These are phyloP conservation scores for Echium plantagineum DNA, from an alignment of 257 asterid species.

Conservation along the genomic window DNA sequence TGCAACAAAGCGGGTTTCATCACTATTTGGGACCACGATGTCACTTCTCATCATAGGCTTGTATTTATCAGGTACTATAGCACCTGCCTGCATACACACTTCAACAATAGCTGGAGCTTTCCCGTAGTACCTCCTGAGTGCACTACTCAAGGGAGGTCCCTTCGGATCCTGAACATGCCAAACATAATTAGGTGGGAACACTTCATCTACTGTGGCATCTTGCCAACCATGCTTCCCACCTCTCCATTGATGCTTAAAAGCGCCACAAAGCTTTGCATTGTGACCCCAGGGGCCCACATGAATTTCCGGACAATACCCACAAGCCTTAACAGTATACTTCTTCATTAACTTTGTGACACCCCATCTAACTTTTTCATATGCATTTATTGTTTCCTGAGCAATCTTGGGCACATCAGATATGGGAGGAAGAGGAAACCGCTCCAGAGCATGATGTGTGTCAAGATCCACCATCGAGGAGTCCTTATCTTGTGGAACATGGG, in stretches of 20 bases:
- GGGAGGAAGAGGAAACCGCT: conserved; percentile 48
- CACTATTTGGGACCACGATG: conserved; percentile 63
- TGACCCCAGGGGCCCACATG: conserved; percentile 99
- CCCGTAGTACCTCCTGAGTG: conserved; percentile 65
- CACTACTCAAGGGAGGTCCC: conserved; percentile 50
- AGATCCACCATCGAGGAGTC: conserved; percentile 33
- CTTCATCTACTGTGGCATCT: conserved; percentile 84
- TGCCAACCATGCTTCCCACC: conserved; percentile 99
- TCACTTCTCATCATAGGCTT: conserved; percentile 86
- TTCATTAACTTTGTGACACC: conserved; percentile 70
- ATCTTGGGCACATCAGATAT: conserved; percentile 32
- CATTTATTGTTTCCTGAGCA: conserved; percentile 57
- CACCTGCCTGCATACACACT: conserved; percentile 87
- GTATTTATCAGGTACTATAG: conserved; percentile 50
- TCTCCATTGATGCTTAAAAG: conserved; percentile 92
- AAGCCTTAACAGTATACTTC: conserved; percentile 79
- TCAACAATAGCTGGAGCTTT: conserved; percentile 86
- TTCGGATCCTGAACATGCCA: conserved; percentile 70
- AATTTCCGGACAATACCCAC: conserved; percentile 93
- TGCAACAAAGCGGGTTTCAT: conserved; percentile 61
- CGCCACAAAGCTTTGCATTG: conserved; percentile 86
- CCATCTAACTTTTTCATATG: conserved; percentile 58
- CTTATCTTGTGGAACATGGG: conserved; percentile 12
- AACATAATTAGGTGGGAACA: conserved; percentile 73
- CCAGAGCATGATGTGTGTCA: conserved; percentile 59